A percentile compares a stretch with the other conserved stretches of the same genome.
These are phyloP conservation scores for Phyllostachys edulis DNA, from an alignment of 176 grass and related monocot species.

Conservation along the genomic window DNA sequence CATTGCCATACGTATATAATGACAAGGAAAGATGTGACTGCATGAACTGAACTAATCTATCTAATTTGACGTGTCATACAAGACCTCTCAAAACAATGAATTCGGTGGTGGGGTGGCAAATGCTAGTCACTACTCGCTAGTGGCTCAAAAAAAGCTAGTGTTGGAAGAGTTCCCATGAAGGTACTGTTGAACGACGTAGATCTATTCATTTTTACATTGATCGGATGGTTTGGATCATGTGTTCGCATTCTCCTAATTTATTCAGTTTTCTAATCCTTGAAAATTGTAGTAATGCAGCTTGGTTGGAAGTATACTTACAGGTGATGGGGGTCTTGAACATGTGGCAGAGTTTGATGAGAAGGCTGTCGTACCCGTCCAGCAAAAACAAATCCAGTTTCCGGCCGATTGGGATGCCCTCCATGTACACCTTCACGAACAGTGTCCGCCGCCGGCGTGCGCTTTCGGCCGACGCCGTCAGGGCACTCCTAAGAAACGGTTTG, in stretches of 20 bases:
- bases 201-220: background rate
- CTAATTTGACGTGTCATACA: slow-evolving; percentile 15
- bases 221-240: background rate
- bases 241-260: background rate
- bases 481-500: slow-evolving; percentile 65
- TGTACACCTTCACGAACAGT: slow-evolving; percentile 72
- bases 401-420: slow-evolving; percentile 72
- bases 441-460: background rate
- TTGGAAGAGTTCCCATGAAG: background rate
- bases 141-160: background rate
- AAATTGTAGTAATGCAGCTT: background rate
- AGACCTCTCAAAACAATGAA: slow-evolving; percentile 11
- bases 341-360: slow-evolving; percentile 46
- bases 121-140: background rate
- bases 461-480: slow-evolving; percentile 24
- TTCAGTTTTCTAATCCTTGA: background rate
- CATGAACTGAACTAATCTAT: slow-evolving; percentile 26
- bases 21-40: slow-evolving; percentile 16
- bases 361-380: slow-evolving; percentile 48
- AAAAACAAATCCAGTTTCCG: slow-evolving; percentile 63
- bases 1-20: slow-evolving; percentile 10
- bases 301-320: slow-evolving; percentile 41
- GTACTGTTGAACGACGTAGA: background rate
- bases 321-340: slow-evolving; percentile 61
- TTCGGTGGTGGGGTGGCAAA: background rate